Conservation (phyloP, 192 early-diverging fungal genomes). For the Backusella morwellensis region DNA sequence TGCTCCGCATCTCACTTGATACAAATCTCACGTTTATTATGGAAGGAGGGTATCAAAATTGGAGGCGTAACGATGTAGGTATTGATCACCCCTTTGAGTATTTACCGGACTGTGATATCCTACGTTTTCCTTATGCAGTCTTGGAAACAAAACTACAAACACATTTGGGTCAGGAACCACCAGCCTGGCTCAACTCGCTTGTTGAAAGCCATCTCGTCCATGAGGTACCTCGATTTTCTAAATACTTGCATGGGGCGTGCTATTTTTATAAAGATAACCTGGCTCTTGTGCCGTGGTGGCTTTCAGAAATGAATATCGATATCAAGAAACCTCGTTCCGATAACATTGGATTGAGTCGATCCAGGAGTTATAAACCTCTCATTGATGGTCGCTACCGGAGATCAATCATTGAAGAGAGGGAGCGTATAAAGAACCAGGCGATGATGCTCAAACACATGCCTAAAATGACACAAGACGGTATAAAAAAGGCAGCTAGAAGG, state of each 20-base stretch:
- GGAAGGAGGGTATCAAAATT: slow-evolving; percentile 69
- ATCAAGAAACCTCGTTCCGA: slow-evolving; percentile 35
- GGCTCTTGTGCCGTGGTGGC: slow-evolving; percentile 23
- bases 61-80: slow-evolving; percentile 74
- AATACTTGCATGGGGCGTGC: slow-evolving; percentile 70
- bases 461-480: not conserved
- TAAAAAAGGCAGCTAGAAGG: not conserved
- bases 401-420: not conserved
- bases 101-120: slow-evolving; percentile 68
- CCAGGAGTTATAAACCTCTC: slow-evolving; percentile 8
- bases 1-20: slow-evolving; percentile 82
- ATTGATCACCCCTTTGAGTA: slow-evolving; percentile 74
- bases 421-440: not conserved
- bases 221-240: slow-evolving; percentile 83
- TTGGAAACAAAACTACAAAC: slow-evolving; percentile 57
- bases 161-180: slow-evolving; percentile 59
- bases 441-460: not conserved
- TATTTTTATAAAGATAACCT: slow-evolving; percentile 8
- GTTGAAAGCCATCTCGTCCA: slow-evolving; percentile 70
- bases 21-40: slow-evolving; percentile 86
- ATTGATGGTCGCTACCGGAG: slow-evolving; percentile 11
- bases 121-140: slow-evolving; percentile 80
- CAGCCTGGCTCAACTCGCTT: slow-evolving; percentile 77
- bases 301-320: slow-evolving; percentile 45
- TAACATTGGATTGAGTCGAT: slow-evolving; percentile 14